Evolutionary conservation across 305 asterid species (phyloP), one percentile per base, ranked within the genome.

Genomic region (Solanum hybrid): DNA sequence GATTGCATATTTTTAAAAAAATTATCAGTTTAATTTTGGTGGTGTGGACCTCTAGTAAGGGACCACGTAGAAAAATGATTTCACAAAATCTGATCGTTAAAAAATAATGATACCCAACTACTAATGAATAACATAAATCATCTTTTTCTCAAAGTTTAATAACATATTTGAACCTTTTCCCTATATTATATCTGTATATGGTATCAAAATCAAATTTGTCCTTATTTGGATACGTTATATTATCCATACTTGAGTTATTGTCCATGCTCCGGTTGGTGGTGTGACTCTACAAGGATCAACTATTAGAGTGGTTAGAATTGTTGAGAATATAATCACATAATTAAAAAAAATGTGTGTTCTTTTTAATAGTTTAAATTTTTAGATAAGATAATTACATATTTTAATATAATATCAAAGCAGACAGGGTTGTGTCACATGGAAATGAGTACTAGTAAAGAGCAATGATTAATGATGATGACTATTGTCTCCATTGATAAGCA

Each of bases 401-500:
- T 57, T 57, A 57, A 57, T 51, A 51, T 51, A 2, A 27, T 27
- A 27, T 27, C 33, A 32, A 5, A 57, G 3, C n/a, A 51, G 0
- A 17, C 3, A 45, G 7, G 6, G 3, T 45, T 89, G 29, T 37
- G 45, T 36, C 26, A 81, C 34, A 87, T 88, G 76, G 57, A 17
- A n/a, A 65, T 90, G 33, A 76, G 89, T 7, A 45, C 22, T 15
- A 31, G 41, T 4, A 79, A 27, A 86, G 39, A 73, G 72, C 68
- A 92, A 89, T 84, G 89, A 91, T 89, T 90, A 33, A 90, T 89
- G 79, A 85, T 90, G 83, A 89, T 89, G 77, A 61, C 80, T 88
- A 86, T 86, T 88, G 91, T 92, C 83, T 65, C 91, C 91, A 90
- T 92, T 92, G 87, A 91, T 87, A 41, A 36, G 89, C 72, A 38